phyloP scores from a whole-genome alignment of 75 land plant species.

The Sequoia sempervirens region DNA sequence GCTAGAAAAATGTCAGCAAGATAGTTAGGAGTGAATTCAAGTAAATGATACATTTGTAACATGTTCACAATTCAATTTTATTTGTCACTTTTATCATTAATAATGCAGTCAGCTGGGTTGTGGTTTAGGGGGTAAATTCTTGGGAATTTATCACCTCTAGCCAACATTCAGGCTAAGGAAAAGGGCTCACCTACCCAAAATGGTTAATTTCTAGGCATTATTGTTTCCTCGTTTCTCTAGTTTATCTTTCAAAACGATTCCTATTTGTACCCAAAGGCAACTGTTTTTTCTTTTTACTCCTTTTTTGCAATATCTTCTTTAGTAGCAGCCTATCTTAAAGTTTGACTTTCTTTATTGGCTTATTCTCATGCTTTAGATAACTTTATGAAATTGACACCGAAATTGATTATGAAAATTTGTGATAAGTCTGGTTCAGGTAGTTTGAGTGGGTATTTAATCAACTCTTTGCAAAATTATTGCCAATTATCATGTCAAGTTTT shows the following conservation, averaged over 20 bases:
- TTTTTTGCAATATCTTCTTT: not conserved
- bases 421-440: not conserved
- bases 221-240: not conserved
- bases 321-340: not conserved
- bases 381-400: not conserved
- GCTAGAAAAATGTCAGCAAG: not conserved
- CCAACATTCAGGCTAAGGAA: not conserved
- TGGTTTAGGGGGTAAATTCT: not conserved
- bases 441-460: not conserved
- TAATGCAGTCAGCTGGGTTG: not conserved
- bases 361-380: not conserved
- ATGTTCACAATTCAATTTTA: not conserved
- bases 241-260: not conserved
- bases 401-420: not conserved
- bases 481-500: not conserved
- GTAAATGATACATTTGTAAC: no score
- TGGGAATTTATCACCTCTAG: not conserved
- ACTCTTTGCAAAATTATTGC: not conserved
- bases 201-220: not conserved
- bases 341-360: not conserved
- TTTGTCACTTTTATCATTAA: not conserved
- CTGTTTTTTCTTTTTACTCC: not conserved
- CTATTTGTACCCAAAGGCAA: not conserved
- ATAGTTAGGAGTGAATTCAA: no score
- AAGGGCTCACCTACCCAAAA: not conserved